Percentiles rank a stretch among this genome's conserved stretches.
Conservation (phyloP, 495 filamentous ascomycete species). For the Penicillium egyptiacum region DNA sequence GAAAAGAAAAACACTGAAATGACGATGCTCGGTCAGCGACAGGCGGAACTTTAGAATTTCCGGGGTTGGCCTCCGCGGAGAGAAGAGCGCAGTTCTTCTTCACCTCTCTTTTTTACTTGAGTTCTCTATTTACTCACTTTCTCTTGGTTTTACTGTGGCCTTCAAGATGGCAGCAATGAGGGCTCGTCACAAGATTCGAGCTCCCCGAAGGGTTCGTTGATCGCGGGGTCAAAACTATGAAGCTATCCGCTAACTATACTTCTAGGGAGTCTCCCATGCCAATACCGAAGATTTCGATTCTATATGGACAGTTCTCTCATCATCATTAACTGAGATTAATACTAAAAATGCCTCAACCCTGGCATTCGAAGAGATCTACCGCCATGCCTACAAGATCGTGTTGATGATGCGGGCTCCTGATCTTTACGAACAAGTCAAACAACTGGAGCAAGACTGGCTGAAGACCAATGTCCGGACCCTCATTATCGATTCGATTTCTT, state of each 20-base stretch:
- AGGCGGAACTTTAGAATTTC: conserved; percentile 16
- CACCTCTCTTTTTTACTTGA: neutral
- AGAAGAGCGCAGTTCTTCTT: conserved; percentile 16
- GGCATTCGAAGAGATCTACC: conserved; percentile 95
- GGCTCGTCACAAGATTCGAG: conserved; percentile 67
- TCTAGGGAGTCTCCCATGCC: conserved; percentile 53
- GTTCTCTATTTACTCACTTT: neutral
- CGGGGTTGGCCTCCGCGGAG: conserved; percentile 27
- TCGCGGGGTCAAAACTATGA: neutral
- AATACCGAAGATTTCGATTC: conserved; percentile 74
- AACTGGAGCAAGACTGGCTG: conserved; percentile 81
- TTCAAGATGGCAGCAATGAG: conserved; percentile 61
- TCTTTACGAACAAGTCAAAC: conserved; percentile 77
- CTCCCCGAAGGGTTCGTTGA: conserved; percentile 64
- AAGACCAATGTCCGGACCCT: conserved; percentile 61
- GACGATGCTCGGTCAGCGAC: conserved; percentile 9
- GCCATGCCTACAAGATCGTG: conserved; percentile 94
- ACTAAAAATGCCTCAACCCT: conserved; percentile 85
- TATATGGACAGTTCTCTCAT: conserved; percentile 71
- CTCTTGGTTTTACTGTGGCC: neutral
- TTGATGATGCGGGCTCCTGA: conserved; percentile 78
- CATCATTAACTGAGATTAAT: conserved; percentile 82
- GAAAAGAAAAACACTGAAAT: conserved; percentile 6
- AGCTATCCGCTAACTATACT: conserved; percentile 19
- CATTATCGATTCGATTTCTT: conserved; percentile 62